Evolutionary conservation across 257 asterid species (phyloP).

Genomic region (Solanum pennellii): DNA sequence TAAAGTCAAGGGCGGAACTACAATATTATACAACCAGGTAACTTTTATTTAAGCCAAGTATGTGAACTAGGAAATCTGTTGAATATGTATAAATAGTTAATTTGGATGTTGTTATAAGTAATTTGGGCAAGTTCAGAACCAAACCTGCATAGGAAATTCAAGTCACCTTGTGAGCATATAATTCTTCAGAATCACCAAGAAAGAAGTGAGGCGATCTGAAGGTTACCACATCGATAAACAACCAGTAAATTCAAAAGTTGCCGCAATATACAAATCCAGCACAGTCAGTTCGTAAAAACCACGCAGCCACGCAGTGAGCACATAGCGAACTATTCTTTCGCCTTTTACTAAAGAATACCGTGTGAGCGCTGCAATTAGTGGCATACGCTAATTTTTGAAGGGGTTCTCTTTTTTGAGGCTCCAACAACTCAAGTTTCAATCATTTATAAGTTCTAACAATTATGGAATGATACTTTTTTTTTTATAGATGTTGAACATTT

Average conservation of each 20-base stretch:
- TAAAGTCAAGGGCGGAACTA: not conserved
- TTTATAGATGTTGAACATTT: too few species aligned
- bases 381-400: not conserved
- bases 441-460: not conserved
- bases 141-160: not conserved
- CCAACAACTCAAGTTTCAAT: not conserved
- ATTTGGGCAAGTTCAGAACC: not conserved
- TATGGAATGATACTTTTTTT: too few species aligned
- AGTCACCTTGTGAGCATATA: not conserved
- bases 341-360: not conserved
- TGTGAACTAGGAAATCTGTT: not conserved
- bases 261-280: not conserved
- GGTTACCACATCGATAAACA: not conserved
- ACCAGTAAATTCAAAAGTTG: not conserved
- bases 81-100: too few species aligned
- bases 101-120: not conserved
- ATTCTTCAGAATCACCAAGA: not conserved
- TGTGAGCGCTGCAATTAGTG: not conserved
- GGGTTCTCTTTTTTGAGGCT: not conserved
- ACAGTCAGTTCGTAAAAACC: rapidly evolving
- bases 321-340: not conserved
- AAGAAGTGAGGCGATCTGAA: not conserved
- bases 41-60: too few species aligned
- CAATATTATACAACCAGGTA: too few species aligned
- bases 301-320: not conserved